Evolutionary conservation across 2,329 filamentous ascomycete genomes (phyloP).

Genomic region (Pseudocercospora ulei): DNA sequence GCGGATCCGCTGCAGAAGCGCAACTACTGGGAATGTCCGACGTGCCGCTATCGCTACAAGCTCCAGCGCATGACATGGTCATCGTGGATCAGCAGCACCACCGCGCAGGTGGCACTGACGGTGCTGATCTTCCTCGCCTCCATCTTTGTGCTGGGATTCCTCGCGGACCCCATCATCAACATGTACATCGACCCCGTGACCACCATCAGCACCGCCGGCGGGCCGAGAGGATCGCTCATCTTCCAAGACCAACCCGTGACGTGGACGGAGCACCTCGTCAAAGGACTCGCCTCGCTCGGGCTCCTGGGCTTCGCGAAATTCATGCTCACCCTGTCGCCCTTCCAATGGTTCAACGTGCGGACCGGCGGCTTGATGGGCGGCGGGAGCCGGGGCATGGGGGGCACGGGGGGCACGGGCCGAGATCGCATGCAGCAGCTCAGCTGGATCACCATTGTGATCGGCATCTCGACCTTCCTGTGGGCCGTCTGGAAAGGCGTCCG

Average conservation of each 20-base stretch:
- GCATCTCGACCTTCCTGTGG: constrained; percentile 71
- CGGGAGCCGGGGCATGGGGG: constrained; percentile 34
- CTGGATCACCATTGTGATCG: constrained; percentile 68
- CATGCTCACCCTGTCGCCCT: constrained; percentile 62
- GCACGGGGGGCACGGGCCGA: constrained; percentile 59
- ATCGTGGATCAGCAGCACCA: constrained; percentile 47
- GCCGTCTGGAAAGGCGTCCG: constrained; percentile 74
- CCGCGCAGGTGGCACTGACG: constrained; percentile 62
- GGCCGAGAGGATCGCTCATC: constrained; percentile 29
- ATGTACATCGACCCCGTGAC: constrained; percentile 66
- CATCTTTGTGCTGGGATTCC: constrained; percentile 76
- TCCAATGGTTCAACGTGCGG: constrained; percentile 66
- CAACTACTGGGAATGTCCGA: constrained; percentile 80
- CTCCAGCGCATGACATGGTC: constrained; percentile 69
- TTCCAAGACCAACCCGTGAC: constrained; percentile 46
- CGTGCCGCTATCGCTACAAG: constrained; percentile 73
- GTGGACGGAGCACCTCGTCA: constrained; percentile 77
- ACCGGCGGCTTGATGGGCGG: constrained; percentile 47
- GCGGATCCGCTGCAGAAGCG: constrained; percentile 57
- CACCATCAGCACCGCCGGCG: constrained; percentile 33
- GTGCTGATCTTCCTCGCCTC: constrained; percentile 58
- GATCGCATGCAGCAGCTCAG: constrained; percentile 70
- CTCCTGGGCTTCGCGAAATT: constrained; percentile 77
- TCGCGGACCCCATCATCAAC: constrained; percentile 86
- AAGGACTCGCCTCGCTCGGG: constrained; percentile 83